Conservation (phyloP, 2,329 filamentous ascomycete species). For the Neopestalotiopsis clavispora region DNA sequence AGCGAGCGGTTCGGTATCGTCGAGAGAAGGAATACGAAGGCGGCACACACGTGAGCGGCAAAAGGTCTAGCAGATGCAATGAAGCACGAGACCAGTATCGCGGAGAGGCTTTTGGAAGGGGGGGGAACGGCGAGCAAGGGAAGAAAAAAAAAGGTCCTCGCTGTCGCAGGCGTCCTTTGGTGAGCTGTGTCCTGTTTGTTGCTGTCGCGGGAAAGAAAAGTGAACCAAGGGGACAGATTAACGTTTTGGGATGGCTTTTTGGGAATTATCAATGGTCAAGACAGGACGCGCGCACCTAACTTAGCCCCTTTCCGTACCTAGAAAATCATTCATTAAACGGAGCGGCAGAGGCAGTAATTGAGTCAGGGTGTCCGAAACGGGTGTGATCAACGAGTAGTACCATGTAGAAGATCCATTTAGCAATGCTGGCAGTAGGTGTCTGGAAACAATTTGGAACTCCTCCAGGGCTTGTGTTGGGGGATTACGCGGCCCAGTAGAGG, state of each 20-base stretch:
- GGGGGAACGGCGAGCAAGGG: conserved; percentile 14
- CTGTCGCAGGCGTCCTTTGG: conserved; percentile 1
- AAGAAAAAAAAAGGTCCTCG: too few species aligned
- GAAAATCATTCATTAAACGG: background rate
- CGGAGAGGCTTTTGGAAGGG: background rate
- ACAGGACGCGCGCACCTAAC: background rate
- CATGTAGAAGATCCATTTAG: background rate
- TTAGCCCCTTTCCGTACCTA: background rate
- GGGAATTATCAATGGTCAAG: background rate
- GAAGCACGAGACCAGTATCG: conserved; percentile 19
- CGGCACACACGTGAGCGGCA: conserved; percentile 6
- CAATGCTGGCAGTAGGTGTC: too few species aligned
- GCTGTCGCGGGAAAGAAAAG: background rate
- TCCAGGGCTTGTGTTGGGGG: too few species aligned
- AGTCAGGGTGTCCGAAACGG: background rate
- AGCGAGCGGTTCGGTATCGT: background rate
- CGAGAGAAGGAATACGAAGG: conserved; percentile 5
- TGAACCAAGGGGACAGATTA: conserved; percentile 8
- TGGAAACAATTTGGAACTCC: too few species aligned
- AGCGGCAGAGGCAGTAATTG: background rate
- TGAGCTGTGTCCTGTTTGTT: background rate
- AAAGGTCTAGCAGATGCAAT: conserved; percentile 18
- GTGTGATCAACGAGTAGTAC: background rate
- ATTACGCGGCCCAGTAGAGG: too few species aligned
- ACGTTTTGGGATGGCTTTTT: conserved; percentile 2